A percentile compares a stretch with the other conserved stretches of the same genome.
These are phyloP conservation scores for Cordyceps cateniannulata DNA, from an alignment of 2,329 filamentous ascomycete species.

Conservation along the genomic window DNA sequence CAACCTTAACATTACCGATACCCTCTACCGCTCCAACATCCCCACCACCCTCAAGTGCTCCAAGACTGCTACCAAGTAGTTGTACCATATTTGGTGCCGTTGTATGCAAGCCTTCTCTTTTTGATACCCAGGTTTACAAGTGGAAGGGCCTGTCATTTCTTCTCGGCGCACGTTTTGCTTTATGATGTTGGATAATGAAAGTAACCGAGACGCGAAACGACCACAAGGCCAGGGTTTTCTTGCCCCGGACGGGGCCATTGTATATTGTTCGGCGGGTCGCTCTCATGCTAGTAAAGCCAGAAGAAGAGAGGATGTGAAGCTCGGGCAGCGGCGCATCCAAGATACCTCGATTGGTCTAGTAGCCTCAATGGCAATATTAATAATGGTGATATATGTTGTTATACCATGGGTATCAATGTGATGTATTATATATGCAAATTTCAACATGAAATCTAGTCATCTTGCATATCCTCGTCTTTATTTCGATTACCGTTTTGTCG, in stretches of 20 bases:
- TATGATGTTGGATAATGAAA: constrained; percentile 5
- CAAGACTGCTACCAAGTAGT: background rate
- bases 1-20: constrained; percentile 42
- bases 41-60: background rate
- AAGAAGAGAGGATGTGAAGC: constrained; percentile 12
- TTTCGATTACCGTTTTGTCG: background rate
- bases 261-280: background rate
- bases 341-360: constrained; percentile 25
- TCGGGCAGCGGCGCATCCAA: constrained; percentile 21
- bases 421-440: background rate
- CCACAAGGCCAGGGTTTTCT: background rate
- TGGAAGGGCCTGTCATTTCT: background rate
- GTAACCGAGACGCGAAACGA: background rate
- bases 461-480: background rate
- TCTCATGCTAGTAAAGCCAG: background rate
- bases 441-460: background rate
- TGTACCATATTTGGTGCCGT: background rate
- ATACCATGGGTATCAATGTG: background rate
- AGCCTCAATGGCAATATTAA: constrained; percentile 12
- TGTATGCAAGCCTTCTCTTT: background rate
- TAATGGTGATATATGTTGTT: constrained; percentile 8
- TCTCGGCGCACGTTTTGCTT: background rate
- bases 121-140: background rate
- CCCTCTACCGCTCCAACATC: constrained; percentile 26
- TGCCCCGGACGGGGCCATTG: background rate